phyloP scores from a whole-genome alignment of 768 basidiomycete genomes.

The Hirschioporus abietinus region DNA sequence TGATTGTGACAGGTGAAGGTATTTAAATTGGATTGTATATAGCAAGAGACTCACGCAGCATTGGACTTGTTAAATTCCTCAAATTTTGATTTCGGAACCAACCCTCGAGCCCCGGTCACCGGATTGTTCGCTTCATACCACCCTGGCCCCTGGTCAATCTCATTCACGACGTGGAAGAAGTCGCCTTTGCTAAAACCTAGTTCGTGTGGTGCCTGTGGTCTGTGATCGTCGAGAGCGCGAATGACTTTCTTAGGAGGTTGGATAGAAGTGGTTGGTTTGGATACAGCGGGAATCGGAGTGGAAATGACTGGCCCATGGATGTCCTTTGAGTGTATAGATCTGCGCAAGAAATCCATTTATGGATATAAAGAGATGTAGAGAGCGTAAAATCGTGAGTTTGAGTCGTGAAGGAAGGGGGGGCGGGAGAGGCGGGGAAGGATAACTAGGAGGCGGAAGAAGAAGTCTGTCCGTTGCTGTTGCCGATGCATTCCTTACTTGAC shows the following conservation, averaged over 20 bases:
- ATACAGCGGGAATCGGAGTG: conserved; percentile 60
- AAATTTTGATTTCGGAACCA: conserved; percentile 83
- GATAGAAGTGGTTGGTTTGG: conserved; percentile 65
- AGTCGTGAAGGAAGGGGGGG: conserved; percentile 20
- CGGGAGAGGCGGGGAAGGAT: conserved; percentile 7
- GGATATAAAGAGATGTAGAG: conserved; percentile 17
- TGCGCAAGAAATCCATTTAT: conserved; percentile 77
- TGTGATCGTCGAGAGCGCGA: conserved; percentile 66
- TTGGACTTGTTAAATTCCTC: conserved; percentile 83
- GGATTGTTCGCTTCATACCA: conserved; percentile 98
- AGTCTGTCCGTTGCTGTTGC: neutral
- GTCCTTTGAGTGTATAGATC: conserved; percentile 71
- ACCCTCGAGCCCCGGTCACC: conserved; percentile 81
- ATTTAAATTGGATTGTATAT: neutral
- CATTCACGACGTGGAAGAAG: conserved; percentile 92
- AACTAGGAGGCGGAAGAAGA: neutral
- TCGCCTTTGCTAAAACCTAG: conserved; percentile 91
- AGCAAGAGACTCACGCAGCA: conserved; percentile 43
- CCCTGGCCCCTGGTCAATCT: conserved; percentile 46
- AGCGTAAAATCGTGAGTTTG: conserved; percentile 19
- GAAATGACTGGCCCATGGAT: conserved; percentile 56
- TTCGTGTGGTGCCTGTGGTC: conserved; percentile 72
- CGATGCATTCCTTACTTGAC: neutral
- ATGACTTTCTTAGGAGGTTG: conserved; percentile 94
- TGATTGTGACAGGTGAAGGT: neutral